Conservation (phyloP, 805 yeast species). For the Candida patagonica region DNA sequence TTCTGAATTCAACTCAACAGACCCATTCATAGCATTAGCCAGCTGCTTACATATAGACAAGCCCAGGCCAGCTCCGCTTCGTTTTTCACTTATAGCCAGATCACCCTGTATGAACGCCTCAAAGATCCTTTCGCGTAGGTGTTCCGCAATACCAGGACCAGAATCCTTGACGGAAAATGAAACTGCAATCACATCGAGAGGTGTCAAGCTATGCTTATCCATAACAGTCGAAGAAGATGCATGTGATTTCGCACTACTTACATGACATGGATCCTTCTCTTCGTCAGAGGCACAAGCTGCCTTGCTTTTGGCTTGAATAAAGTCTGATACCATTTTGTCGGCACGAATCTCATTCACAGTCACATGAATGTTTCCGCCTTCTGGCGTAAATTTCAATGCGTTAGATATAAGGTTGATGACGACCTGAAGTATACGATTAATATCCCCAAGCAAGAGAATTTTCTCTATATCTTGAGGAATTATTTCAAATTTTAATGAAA, state of each 20-base stretch:
- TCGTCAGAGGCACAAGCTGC: neutral
- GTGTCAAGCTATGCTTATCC: neutral
- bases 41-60: slow-evolving; percentile 82
- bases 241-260: neutral
- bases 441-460: slow-evolving; percentile 73
- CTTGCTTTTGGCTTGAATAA: neutral
- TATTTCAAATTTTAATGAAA: slow-evolving; percentile 43
- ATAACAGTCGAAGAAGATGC: neutral
- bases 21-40: slow-evolving; percentile 85
- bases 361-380: slow-evolving; percentile 58
- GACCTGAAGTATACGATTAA: slow-evolving; percentile 82
- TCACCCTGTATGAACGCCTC: slow-evolving; percentile 98
- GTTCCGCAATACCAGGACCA: slow-evolving; percentile 88
- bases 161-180: slow-evolving; percentile 77
- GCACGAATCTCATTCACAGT: slow-evolving; percentile 25
- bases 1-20: slow-evolving; percentile 47
- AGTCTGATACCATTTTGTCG: neutral
- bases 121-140: slow-evolving; percentile 73
- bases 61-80: slow-evolving; percentile 96
- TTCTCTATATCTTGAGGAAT: slow-evolving; percentile 30
- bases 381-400: slow-evolving; percentile 86
- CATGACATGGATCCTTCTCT: neutral
- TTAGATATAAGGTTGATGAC: slow-evolving; percentile 89
- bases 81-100: slow-evolving; percentile 79
- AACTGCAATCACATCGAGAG: slow-evolving; percentile 41